Evolutionary conservation across 2,329 filamentous ascomycete genomes (phyloP).

Genomic region (Nigrospora sphaerica): DNA sequence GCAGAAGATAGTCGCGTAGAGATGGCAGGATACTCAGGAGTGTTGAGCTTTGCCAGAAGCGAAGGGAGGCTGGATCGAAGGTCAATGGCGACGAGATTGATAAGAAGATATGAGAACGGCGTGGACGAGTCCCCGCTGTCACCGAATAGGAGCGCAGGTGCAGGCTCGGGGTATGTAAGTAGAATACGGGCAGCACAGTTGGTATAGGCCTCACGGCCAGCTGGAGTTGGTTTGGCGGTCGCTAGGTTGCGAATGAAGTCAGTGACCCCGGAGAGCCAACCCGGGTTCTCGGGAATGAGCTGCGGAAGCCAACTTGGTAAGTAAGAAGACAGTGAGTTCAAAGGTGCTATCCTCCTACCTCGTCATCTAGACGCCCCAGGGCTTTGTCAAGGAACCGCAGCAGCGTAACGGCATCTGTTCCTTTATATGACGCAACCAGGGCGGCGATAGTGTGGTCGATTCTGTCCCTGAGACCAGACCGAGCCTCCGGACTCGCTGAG

Average conservation of each 20-base stretch:
- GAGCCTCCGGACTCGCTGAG: constrained; percentile 24
- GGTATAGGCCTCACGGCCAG: constrained; percentile 51
- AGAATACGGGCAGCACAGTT: constrained; percentile 52
- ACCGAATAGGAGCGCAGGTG: constrained; percentile 45
- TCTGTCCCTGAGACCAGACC: constrained; percentile 23
- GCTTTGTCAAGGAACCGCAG: constrained; percentile 48
- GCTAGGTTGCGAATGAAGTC: constrained; percentile 45
- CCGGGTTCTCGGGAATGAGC: constrained; percentile 40
- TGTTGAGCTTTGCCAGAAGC: constrained; percentile 51
- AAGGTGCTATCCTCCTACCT: constrained; percentile 28
- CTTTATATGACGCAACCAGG: constrained; percentile 46
- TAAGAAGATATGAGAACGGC: constrained; percentile 53
- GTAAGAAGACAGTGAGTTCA: background rate
- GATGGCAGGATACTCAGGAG: constrained; percentile 39
- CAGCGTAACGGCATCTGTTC: constrained; percentile 53
- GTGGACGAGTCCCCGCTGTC: constrained; percentile 27
- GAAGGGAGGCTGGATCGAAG: constrained; percentile 55
- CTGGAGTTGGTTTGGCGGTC: constrained; percentile 45
- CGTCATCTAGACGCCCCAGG: constrained; percentile 39
- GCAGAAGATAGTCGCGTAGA: constrained; percentile 51
- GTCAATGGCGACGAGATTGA: constrained; percentile 61
- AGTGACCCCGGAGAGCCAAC: constrained; percentile 44
- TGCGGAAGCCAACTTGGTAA: constrained; percentile 15
- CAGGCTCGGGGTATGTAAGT: constrained; percentile 41
- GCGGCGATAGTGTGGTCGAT: constrained; percentile 40